Conservation (phyloP, 805 yeast genomes). For the Candida sanyiensis region DNA sequence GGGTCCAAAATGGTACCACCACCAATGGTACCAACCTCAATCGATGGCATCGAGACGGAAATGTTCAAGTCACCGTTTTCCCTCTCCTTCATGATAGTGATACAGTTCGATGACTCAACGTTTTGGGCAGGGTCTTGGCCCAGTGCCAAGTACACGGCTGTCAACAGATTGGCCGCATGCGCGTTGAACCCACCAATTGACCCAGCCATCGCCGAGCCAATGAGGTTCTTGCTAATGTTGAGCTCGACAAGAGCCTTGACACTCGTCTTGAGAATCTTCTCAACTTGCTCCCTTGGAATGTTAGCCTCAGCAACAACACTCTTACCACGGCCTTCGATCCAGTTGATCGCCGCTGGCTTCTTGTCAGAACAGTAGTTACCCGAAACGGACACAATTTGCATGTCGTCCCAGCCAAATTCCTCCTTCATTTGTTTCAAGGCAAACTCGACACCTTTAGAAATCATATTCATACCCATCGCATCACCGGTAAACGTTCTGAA, state of each 20-base stretch:
- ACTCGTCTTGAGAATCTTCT: conserved; percentile 80
- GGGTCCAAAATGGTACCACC: conserved; percentile 98
- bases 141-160: conserved; percentile 89
- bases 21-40: conserved; percentile 98
- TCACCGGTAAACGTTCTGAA: conserved; percentile 99
- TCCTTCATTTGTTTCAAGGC: conserved; percentile 79
- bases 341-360: conserved; percentile 95
- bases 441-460: conserved; percentile 93
- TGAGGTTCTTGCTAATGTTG: conserved; percentile 80
- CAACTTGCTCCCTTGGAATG: conserved; percentile 76
- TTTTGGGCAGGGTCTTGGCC: conserved; percentile 99
- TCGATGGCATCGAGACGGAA: conserved; percentile 98
- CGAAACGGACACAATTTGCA: conserved; percentile 87
- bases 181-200: conserved; percentile 97
- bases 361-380: conserved; percentile 98
- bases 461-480: conserved; percentile 99
- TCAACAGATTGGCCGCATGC: conserved; percentile 93
- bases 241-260: conserved; percentile 89
- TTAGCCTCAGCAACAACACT: conserved; percentile 95
- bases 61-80: conserved; percentile 75
- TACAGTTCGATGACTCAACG: conserved; percentile 96
- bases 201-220: conserved; percentile 99
- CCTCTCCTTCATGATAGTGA: conserved; percentile 83
- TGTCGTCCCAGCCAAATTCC: conserved; percentile 89
- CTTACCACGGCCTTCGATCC: conserved; percentile 99